Evolutionary conservation across 108 stramenopile genomes (phyloP).

Genomic region (Nitzschia sp.): DNA sequence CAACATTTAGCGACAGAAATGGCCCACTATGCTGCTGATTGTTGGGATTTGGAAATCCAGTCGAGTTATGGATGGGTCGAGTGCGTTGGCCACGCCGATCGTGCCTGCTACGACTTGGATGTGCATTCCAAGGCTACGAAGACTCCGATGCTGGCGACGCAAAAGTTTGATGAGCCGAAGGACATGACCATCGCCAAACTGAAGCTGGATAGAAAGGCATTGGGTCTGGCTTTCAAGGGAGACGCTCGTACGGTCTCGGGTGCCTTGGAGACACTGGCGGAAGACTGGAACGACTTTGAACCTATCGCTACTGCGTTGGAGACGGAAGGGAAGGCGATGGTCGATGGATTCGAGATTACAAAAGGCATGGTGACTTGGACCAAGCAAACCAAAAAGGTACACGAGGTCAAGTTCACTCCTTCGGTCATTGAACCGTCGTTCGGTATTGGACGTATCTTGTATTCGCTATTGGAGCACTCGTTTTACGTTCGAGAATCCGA

Average conservation of each 20-base stretch:
- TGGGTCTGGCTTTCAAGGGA: slow-evolving; percentile 91
- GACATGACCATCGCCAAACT: slow-evolving; percentile 88
- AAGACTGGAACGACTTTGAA: slow-evolving; percentile 89
- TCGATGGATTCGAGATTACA: slow-evolving; percentile 91
- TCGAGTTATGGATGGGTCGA: slow-evolving; percentile 99
- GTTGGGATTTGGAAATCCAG: slow-evolving; percentile 99
- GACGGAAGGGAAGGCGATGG: slow-evolving; percentile 78
- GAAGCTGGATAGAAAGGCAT: slow-evolving; percentile 86
- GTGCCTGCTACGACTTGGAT: slow-evolving; percentile 98
- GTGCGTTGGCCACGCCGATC: slow-evolving; percentile 99
- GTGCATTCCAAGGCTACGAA: slow-evolving; percentile 96
- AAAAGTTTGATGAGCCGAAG: slow-evolving; percentile 78
- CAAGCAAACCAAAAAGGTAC: slow-evolving; percentile 85
- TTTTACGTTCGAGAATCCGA: slow-evolving; percentile 94
- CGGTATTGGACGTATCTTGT: slow-evolving; percentile 98
- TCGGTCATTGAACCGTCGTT: slow-evolving; percentile 99
- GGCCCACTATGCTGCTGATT: slow-evolving; percentile 99
- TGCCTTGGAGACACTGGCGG: slow-evolving; percentile 92
- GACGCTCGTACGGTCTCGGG: slow-evolving; percentile 91
- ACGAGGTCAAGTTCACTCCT: slow-evolving; percentile 96
- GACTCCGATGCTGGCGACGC: slow-evolving; percentile 92
- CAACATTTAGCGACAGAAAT: slow-evolving; percentile 99
- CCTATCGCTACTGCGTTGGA: slow-evolving; percentile 90
- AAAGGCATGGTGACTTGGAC: slow-evolving; percentile 93
- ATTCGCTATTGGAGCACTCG: slow-evolving; percentile 97